phyloP scores from a whole-genome alignment of 805 yeast species.

The Saturnispora dispora region DNA sequence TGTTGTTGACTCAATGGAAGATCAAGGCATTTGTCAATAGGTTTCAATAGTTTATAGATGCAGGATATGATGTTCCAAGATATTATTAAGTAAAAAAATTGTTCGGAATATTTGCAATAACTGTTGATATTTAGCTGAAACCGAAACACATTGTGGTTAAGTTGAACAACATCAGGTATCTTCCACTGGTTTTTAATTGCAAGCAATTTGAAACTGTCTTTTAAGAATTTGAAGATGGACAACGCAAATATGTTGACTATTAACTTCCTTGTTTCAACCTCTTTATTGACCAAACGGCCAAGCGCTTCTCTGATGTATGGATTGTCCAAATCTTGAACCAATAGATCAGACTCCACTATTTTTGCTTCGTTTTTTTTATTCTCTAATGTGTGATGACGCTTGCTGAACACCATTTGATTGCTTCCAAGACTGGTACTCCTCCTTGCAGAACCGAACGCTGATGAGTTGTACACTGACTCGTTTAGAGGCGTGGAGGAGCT shows the following conservation, averaged over 20 bases:
- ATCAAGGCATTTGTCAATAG: constrained; percentile 43
- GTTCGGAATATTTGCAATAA: constrained; percentile 11
- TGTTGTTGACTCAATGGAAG: constrained; percentile 40
- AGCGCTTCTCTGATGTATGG: constrained; percentile 33
- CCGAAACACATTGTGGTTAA: neutral
- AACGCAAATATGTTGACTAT: constrained; percentile 24
- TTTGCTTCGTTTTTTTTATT: neutral
- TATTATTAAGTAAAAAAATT: constrained; percentile 20
- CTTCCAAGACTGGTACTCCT: neutral
- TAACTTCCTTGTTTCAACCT: constrained; percentile 28
- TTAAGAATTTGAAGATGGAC: constrained; percentile 25
- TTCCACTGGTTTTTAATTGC: neutral
- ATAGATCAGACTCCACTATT: neutral
- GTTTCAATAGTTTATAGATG: constrained; percentile 27
- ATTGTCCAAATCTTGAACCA: constrained; percentile 5
- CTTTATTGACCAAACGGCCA: constrained; percentile 35
- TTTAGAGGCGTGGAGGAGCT: neutral
- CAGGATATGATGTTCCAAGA: constrained; percentile 24
- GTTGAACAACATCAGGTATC: neutral
- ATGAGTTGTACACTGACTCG: constrained; percentile 1
- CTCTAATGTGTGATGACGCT: neutral
- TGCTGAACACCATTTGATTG: neutral
- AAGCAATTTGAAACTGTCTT: neutral
- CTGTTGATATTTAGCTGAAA: neutral
- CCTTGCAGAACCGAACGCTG: constrained; percentile 6